phyloP scores from a whole-genome alignment of 1,284 basidiomycete genomes.

The Trametes polyzona region DNA sequence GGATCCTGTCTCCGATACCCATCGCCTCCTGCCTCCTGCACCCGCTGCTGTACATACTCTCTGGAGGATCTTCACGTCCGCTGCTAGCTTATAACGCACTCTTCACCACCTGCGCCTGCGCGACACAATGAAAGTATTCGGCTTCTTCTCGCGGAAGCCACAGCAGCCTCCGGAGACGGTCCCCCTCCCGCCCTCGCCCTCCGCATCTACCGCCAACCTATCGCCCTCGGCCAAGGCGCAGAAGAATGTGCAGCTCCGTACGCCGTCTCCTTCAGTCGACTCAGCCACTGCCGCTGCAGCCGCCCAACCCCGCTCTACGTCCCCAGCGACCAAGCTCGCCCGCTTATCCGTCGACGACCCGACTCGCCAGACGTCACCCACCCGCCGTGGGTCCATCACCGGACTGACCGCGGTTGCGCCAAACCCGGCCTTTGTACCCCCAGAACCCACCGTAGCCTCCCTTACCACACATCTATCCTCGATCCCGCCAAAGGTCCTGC shows the following conservation, averaged over 20 bases:
- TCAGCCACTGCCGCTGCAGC: constrained; percentile 32
- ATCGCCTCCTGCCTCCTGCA: background rate
- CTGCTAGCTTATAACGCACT: background rate
- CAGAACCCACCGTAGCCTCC: constrained; percentile 41
- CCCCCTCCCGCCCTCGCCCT: constrained; percentile 23
- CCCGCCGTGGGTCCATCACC: constrained; percentile 22
- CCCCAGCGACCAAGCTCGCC: constrained; percentile 28
- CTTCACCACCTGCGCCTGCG: background rate
- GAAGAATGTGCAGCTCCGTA: constrained; percentile 46
- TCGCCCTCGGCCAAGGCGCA: constrained; percentile 18
- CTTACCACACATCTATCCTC: constrained; percentile 56
- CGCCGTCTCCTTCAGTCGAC: constrained; percentile 54
- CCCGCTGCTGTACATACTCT: background rate
- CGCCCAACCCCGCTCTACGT: constrained; percentile 33
- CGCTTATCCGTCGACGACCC: constrained; percentile 30
- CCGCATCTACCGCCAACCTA: constrained; percentile 20
- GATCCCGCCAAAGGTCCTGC: constrained; percentile 68
- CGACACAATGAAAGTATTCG: constrained; percentile 18
- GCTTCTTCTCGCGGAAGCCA: constrained; percentile 24
- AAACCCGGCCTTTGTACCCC: constrained; percentile 19
- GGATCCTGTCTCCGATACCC: constrained; percentile 7
- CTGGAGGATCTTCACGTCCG: background rate
- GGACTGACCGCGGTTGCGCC: constrained; percentile 16
- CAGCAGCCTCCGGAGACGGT: constrained; percentile 22
- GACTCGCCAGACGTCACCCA: constrained; percentile 24